Evolutionary conservation across 805 yeast genomes (phyloP), one percentile per base, ranked within the genome.

Genomic region (Yamadazyma paraphyllophila): DNA sequence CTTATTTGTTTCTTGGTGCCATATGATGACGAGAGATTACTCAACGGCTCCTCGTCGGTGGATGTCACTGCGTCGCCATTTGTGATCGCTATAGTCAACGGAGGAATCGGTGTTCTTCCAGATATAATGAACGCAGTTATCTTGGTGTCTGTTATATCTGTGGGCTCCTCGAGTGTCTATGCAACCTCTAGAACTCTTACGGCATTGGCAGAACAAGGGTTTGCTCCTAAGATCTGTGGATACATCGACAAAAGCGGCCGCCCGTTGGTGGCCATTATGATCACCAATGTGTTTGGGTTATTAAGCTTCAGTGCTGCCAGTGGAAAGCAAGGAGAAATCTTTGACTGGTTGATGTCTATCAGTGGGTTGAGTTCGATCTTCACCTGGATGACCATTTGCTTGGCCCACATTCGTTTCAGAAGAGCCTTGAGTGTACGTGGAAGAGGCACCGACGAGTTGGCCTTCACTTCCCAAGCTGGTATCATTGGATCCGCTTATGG

Each of bases 221-320:
- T 76, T 55, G 83, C 83, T 14, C 91, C 90, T 31, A 66, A 66
- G 44, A 56, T 74, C 26, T 74, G 83, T 45, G 81, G 82, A 30
- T 84, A 84, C 66, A 80, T 88, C 49, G 96, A 88, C 62, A 76
- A 85, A 52, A 71, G 69, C 44, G 96, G 96, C 47, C 77, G 96
- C 58, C 96, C 96, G 13, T 61, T 85, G 44, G 79, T 77, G 43
- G 92, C 89, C 14, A 80, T 86, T 56, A 51, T 64, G 5, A 68
- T 74, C 29, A 73, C 83, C n/a, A 65, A 80, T 43, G 53, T 67
- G 11, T 67, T 82, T 59, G 88, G 85, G 32, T 65, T 82, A 49
- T 58, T 82, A 15, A 78, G 87, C 47, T 82, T 79, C 64, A 67
- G 75, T 41, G 73, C 73, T 20, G 75, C 74, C 2, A 61, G 67